phyloP scores from a whole-genome alignment of 805 yeast genomes.

The Martiniozyma abietophila region DNA sequence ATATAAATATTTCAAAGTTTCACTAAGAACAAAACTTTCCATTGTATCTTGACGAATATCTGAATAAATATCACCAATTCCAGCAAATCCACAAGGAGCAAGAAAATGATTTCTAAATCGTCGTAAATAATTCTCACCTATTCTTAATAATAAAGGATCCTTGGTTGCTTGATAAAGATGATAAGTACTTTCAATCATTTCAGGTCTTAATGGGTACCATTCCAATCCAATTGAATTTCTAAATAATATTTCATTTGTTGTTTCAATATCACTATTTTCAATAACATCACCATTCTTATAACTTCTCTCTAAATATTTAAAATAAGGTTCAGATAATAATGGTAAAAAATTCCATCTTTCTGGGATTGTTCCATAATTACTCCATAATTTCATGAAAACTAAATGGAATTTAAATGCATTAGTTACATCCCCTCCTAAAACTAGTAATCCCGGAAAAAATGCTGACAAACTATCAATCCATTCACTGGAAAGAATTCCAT shows the following conservation, averaged over 20 bases:
- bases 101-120: constrained; percentile 44
- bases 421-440: constrained; percentile 61
- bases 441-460: constrained; percentile 82
- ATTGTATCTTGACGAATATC: constrained; percentile 66
- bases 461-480: constrained; percentile 89
- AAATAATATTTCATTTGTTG: constrained; percentile 19
- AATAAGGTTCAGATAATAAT: constrained; percentile 14
- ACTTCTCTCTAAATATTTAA: constrained; percentile 8
- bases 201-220: constrained; percentile 93
- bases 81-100: constrained; percentile 74
- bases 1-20: constrained; percentile 76
- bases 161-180: constrained; percentile 72
- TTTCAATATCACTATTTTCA: constrained; percentile 15
- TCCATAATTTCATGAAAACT: constrained; percentile 69
- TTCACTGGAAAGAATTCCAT: constrained; percentile 39
- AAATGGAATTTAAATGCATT: constrained; percentile 57
- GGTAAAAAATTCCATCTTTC: constrained; percentile 66
- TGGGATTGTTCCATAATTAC: constrained; percentile 70
- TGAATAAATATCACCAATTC: constrained; percentile 56
- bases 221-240: constrained; percentile 46
- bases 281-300: constrained; percentile 16
- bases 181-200: constrained; percentile 83
- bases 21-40: constrained; percentile 88
- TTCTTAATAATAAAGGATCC: constrained; percentile 73
- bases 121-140: constrained; percentile 58